Base-by-base conservation (phyloP, 495 filamentous ascomycete genomes). In the Penicillium ucsense region DNA sequence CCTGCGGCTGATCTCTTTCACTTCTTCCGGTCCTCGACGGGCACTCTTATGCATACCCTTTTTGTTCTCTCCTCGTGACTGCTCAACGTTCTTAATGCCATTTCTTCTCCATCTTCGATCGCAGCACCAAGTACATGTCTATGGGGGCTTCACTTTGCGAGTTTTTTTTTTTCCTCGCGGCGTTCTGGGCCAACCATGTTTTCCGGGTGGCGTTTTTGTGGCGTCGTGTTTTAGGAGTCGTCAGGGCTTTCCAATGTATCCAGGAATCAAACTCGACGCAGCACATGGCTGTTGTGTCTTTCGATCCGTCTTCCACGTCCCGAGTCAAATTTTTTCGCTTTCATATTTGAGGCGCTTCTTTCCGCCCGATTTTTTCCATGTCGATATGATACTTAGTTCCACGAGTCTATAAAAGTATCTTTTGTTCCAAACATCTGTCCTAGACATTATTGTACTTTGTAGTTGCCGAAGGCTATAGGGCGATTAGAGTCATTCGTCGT, bases 21-120 rank as follows among this genome's bases (percentile, higher is more conserved):
- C 50, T 62, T 62, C 59, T 62, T 49, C 34, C 34, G 28, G 52
- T 55, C 54, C 51, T 36, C 8, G 35, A 6, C 9, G 48, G 53
- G 40, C 44, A 51, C 42, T 11, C 6, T 47, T 57, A 30, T 56
- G 56, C 59, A 62, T 62, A 62, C 59, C 59, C 59, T 28, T 40
- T 55, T 38, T 1, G 1, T 20, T 20, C 20, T 54, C 46, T 47
- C 35, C 42, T 48, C 33, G 38, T 55, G 59, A 53, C 59, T 59
- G 39, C 53, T 47, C 48, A 46, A 52, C 48, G 49, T 46, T 57
- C 38, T n/a, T 62, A 59, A 62, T 62, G 59, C 49, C 50, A 34
- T 27, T 32, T 32, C 20, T 35, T 50, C 37, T 8, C 27, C 41
- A 49, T 30, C 8, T 29, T 51, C 27, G 30, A 41, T 28, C 10